phyloP scores from a whole-genome alignment of 2,329 filamentous ascomycete species.

The Trichoderma pleuroti region DNA sequence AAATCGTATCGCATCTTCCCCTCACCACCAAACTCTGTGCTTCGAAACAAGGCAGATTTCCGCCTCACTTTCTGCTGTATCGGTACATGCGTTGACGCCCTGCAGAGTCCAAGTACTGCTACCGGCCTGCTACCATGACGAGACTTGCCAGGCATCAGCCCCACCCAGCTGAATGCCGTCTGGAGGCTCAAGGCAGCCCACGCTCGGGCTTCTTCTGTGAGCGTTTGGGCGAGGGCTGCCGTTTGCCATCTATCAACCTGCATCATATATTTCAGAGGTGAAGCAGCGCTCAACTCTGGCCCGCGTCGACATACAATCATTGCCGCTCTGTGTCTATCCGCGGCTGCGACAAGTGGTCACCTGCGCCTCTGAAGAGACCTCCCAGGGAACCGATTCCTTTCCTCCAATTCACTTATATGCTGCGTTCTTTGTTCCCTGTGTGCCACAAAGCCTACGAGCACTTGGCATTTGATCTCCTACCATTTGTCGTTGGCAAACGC shows the following conservation, averaged over 20 bases:
- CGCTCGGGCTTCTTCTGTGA: not conserved
- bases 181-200: not conserved
- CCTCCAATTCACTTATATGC: not conserved
- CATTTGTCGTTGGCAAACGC: not conserved
- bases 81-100: not conserved
- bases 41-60: slow-evolving; percentile 16
- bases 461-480: not conserved
- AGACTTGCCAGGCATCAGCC: slow-evolving; percentile 17
- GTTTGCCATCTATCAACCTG: not conserved
- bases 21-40: not conserved
- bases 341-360: not conserved
- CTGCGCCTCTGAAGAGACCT: slow-evolving; percentile 1
- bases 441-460: not conserved
- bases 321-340: not conserved
- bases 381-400: not conserved
- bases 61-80: slow-evolving; percentile 1
- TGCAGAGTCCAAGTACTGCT: not conserved
- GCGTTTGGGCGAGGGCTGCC: not conserved
- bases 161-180: slow-evolving; percentile 14
- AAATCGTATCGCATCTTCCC: not conserved
- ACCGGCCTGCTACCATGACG: not conserved
- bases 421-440: not conserved
- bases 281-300: not conserved
- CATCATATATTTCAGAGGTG: not conserved
- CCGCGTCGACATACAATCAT: not conserved